Evolutionary conservation across 176 grass and related monocot genomes (phyloP), one percentile per base, ranked within the genome.

Genomic region (Musa beccarii): DNA sequence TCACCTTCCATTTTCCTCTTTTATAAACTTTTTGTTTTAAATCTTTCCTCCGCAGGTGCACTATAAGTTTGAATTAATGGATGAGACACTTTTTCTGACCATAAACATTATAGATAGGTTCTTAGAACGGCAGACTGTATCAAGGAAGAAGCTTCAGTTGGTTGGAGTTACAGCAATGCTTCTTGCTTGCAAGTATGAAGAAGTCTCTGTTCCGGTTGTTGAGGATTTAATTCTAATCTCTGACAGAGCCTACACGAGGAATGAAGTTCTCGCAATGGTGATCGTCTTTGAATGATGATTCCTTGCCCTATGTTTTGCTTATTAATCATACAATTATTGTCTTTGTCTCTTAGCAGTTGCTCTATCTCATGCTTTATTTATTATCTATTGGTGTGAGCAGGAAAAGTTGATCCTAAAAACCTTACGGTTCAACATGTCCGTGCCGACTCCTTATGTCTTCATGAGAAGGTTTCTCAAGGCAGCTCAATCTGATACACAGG

Each of bases 161-260:
- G 90, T 93, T 34, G 90, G 94, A 49, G 84, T 97, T 63, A 97
- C 94, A 1, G 94, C 94, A 63, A 86, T 97, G 81, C 54, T 97
- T 59, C 90, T 97, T 17, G 88, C 94, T 0, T 97, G 94, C 72
- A 97, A 97, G 57, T 97, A 97, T 9, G 94, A 97, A 68, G 94
- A 97, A 64, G 94, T 97, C 0, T 85, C 76, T 0, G 84, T 93
- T 14, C 93, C 88, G 0, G 77, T 87, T 1, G 90, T 97, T 2
- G 88, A 97, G 26, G 93, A 97, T 65, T 85, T 97, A 26, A 90
- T 97, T 77, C 53, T 97, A 10, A 93, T 97, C 43, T 91, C 89
- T 1, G 88, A 97, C 8, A 86, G 88, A 0, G 90, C 86, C 14
- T 97, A 97, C 67, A 83, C 93, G 53, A 82, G 93, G 49, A 28